Percentiles rank a stretch among this genome's conserved stretches.
These are phyloP conservation scores for Rhazya stricta DNA, from an alignment of 257 asterid genomes.

Conservation along the genomic window DNA sequence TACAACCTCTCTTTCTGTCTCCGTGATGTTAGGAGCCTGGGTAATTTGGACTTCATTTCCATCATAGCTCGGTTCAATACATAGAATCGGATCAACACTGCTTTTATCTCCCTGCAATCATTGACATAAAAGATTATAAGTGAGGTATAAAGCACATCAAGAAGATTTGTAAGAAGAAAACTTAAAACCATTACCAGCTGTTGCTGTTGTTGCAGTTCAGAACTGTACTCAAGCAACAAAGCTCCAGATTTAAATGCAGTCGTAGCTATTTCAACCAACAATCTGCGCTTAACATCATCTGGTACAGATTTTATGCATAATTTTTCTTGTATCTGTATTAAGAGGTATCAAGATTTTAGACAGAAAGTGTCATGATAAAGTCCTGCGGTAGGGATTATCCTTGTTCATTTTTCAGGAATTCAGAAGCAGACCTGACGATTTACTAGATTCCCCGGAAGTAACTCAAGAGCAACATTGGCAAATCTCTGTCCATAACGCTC, in stretches of 20 bases:
- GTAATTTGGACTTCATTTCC: slow-evolving; percentile 2
- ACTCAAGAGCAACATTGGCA: slow-evolving; percentile 44
- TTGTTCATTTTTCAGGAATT: not conserved
- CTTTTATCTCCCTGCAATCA: slow-evolving; percentile 25
- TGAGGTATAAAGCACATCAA: not conserved
- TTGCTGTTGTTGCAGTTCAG: slow-evolving; percentile 27
- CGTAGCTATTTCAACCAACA: slow-evolving; percentile 52
- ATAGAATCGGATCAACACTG: slow-evolving; percentile 6
- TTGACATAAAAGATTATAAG: not conserved
- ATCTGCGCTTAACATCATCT: slow-evolving; percentile 48
- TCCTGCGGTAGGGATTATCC: not conserved
- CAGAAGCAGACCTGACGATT: slow-evolving; percentile 44
- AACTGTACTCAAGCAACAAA: slow-evolving; percentile 47
- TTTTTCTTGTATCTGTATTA: slow-evolving; percentile 45
- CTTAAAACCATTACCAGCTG: slow-evolving; percentile 20
- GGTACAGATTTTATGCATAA: slow-evolving; percentile 34
- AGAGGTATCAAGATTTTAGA: not conserved
- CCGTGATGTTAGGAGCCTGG: not conserved
- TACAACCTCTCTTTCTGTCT: slow-evolving; percentile 17
- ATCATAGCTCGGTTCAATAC: not conserved
- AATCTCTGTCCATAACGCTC: slow-evolving; percentile 60
- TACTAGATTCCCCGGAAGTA: slow-evolving; percentile 67
- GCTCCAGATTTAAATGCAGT: slow-evolving; percentile 38
- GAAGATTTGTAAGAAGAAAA: not conserved
- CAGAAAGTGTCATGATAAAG: not conserved